Percentiles rank a stretch among this genome's conserved stretches.
Evolutionary conservation across 2,329 filamentous ascomycete genomes (phyloP).

Genomic region (Pseudocercospora macadamiae): DNA sequence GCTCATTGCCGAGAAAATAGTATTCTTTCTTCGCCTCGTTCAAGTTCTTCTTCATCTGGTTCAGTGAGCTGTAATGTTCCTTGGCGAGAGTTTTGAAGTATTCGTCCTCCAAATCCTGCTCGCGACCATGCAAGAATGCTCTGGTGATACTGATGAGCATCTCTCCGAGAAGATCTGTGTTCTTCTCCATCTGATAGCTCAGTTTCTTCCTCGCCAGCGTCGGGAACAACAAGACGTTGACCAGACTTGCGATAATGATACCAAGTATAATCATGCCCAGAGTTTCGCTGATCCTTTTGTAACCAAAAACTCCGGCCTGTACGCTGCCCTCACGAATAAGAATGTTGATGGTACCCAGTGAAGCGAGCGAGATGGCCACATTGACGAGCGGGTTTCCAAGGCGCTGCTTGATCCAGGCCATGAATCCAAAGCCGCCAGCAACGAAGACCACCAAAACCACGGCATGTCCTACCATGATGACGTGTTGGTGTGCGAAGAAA

Average conservation of each 20-base stretch:
- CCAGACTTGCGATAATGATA: constrained; percentile 69
- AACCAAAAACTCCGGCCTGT: constrained; percentile 78
- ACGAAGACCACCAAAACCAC: constrained; percentile 82
- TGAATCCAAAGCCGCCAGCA: constrained; percentile 81
- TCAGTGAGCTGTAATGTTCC: constrained; percentile 69
- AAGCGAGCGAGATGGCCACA: constrained; percentile 76
- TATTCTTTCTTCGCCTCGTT: constrained; percentile 89
- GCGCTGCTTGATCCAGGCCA: constrained; percentile 56
- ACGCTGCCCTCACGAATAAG: constrained; percentile 90
- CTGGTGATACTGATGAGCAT: constrained; percentile 81
- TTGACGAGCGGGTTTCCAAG: constrained; percentile 46
- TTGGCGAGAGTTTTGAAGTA: constrained; percentile 62
- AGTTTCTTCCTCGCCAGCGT: constrained; percentile 75
- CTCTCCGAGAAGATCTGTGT: constrained; percentile 75
- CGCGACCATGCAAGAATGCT: constrained; percentile 80
- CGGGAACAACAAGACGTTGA: constrained; percentile 78
- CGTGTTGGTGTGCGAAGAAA: constrained; percentile 69
- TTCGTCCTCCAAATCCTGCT: constrained; percentile 71
- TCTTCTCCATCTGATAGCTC: constrained; percentile 71
- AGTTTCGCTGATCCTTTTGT: constrained; percentile 78
- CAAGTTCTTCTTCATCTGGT: constrained; percentile 73
- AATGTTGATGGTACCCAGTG: constrained; percentile 85
- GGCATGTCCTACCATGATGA: constrained; percentile 72
- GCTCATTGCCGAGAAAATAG: constrained; percentile 77
- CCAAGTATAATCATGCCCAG: constrained; percentile 83